Base-by-base conservation (phyloP, 257 asterid genomes). In the Capsicum rhomboideum region DNA sequence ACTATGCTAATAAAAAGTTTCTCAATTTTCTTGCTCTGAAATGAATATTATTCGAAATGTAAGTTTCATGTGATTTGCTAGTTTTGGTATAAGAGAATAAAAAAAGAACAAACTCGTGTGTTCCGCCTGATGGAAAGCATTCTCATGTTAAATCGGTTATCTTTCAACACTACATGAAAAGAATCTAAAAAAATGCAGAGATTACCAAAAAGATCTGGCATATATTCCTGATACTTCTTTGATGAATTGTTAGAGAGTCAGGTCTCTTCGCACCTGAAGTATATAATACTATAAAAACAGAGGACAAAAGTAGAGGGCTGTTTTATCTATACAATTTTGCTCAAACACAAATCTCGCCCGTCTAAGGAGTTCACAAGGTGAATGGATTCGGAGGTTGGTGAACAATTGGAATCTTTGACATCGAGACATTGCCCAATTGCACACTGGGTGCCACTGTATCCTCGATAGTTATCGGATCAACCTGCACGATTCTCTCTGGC, bases 401-500 rank as follows among this genome's bases (percentile, higher is more conserved):
- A 77, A 90, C 90, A 61, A 90, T 78, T 28, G 95, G 94, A 53
- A 88, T 82, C 82, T 82, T 94, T 2, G 98, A 91, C 98, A 91
- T 90, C 8, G 90, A 88, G 28, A 74, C 37, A 75, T 97, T 97
- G 29, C 98, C 97, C 8, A 31, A 12, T 16, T 90, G 89, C 82
- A 91, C 91, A 52, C 81, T 90, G 1, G 90, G 87, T 34, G 93
- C 88, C 44, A 88, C 91, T 1, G 88, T 85, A 79, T 95, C 97
- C 91, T 93, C 98, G 4, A 87, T 90, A 16, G 80, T 84, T 83
- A 92, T 91, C 0, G 97, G 98, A 75, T 93, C 80, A 18, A 97
- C 92, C 92, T 88, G 98, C 28, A 93, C 88, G 26, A 97, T 90
- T 87, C 91, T 93, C 93, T 95, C 98, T 1, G 97, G 95, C 8